Base-by-base conservation (phyloP, 768 basidiomycete species). In the Gloeostereum incarnatum region DNA sequence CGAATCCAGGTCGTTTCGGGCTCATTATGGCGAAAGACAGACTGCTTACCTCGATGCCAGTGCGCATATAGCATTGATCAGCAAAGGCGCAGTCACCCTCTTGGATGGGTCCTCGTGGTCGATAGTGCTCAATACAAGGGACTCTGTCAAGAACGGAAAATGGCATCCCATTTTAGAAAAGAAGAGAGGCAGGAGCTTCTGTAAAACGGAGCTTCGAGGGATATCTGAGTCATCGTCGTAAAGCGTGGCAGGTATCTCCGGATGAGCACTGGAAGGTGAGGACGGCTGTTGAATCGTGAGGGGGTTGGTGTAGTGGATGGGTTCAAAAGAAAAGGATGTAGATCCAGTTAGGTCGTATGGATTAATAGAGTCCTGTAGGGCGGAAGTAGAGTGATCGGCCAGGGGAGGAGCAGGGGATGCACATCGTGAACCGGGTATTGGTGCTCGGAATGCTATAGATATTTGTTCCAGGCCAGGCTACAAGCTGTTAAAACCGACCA, bases 111-210 rank as follows among this genome's bases (percentile, higher is more conserved):
- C 29, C 9, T 39, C 38, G 20, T 29, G 27, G 20, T 39, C 29
- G 11, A 39, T 39, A 17, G 17, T 29, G 16, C 26, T 18, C 27
- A 39, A 16, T 9, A 39, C 9, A 31, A 17, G 29, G 17, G 25
- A 22, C 19, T 39, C 38, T 2, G 38, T 39, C 38, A 39, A 21
- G 29, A 39, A 39, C 3, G 38, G 38, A 21, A 39, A 39, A 31
- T 39, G 38, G 14, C 38, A 18, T 6, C 38, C 38, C 38, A 39
- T 39, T 30, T 29, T 13, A 16, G 25, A 13, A n/a, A 39, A 39
- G 29, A 39, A 39, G 8, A 39, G 19, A 3, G 38, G 38, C 10
- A 39, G 11, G 11, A 39, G 38, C 27, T 31, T n/a, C n/a, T 39
- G 38, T 10, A 39, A 29, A 5, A 30, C 11, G 11, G n/a, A 20